These are phyloP conservation scores for Pseudoturritis turrita DNA, from an alignment of 345 rosid species.

Conservation along the genomic window DNA sequence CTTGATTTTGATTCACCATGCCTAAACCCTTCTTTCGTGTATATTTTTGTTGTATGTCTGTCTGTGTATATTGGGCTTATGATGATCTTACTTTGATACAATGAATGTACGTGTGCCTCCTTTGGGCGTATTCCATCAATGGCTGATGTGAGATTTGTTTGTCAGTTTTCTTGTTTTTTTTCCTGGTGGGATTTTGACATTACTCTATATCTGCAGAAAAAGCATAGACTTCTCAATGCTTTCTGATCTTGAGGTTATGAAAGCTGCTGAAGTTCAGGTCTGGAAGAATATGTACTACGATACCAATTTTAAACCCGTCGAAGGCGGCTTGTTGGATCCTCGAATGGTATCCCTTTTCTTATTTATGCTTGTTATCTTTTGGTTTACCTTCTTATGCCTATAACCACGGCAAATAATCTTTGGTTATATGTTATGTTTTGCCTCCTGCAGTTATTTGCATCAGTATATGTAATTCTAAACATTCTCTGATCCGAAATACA, in stretches of 20 bases:
- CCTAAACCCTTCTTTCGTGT: background rate
- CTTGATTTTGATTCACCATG: background rate
- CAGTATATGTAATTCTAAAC: background rate
- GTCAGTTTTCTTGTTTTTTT: background rate
- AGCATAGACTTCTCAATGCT: constrained; percentile 66
- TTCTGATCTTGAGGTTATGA: constrained; percentile 59
- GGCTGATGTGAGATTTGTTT: constrained; percentile 5
- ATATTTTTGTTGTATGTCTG: too few relatives aligned
- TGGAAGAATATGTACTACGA: constrained; percentile 55
- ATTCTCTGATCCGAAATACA: background rate
- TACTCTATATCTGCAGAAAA: constrained; percentile 46
- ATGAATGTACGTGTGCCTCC: too few relatives aligned
- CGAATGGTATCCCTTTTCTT: constrained; percentile 53
- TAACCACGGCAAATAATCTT: constrained; percentile 13
- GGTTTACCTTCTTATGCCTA: background rate
- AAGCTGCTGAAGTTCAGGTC: constrained; percentile 79
- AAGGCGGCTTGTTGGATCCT: constrained; percentile 77
- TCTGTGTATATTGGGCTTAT: background rate
- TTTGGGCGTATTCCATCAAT: too few relatives aligned
- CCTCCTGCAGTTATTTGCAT: background rate
- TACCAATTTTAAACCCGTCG: constrained; percentile 36
- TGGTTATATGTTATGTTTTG: background rate
- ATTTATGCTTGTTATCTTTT: background rate
- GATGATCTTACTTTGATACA: background rate
- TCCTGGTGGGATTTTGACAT: background rate